Evolutionary conservation across 2,329 filamentous ascomycete species (phyloP), one percentile per base, ranked within the genome.

Genomic region (Cryphonectria nitschkei): DNA sequence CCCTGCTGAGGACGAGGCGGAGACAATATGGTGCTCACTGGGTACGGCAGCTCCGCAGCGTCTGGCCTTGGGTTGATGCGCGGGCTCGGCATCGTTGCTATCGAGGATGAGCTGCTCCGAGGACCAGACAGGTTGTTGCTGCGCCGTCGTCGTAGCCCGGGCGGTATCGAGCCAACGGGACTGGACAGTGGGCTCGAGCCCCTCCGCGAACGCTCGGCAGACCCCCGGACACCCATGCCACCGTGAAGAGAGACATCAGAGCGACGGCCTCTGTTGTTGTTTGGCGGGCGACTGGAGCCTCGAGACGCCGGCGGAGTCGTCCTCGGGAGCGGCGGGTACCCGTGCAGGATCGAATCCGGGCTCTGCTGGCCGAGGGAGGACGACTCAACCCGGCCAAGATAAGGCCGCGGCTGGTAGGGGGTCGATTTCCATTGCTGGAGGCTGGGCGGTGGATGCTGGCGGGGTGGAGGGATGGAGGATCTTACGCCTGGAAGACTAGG

Each of bases 221-320:
- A 58, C 16, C 67, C 63, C 13, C 54, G 62, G 9, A 50, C n/a
- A 6, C 50, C 29, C 11, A 67, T 16, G 2, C 46, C 58, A 50
- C 46, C 67, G 14, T 52, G 54, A 29, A 34, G 29, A 13, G 54
- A 60, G 14, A 64, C 68, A 43, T 32, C 74, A 13, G 79, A 80
- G 29, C 74, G 73, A 34, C 62, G n/a, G 74, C 65, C 65, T 68
- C 70, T 67, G 75, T 67, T 75, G 75, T 8, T 68, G 67, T 68
- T 70, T 0, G 82, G 82, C 67, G 84, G 80, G 13, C 80, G 78
- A 58, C 84, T 85, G 0, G 80, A 75, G 71, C 85, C 78, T 3
- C 85, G 82, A 1, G 83, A 84, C 83, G 87, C 85, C 6, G 85
- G 85, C 72, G 85, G 82, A 9, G 84, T 85, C 76, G 68, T 75